phyloP scores from a whole-genome alignment of 129 eudicot genomes.

The Chrysanthemum makinoi region DNA sequence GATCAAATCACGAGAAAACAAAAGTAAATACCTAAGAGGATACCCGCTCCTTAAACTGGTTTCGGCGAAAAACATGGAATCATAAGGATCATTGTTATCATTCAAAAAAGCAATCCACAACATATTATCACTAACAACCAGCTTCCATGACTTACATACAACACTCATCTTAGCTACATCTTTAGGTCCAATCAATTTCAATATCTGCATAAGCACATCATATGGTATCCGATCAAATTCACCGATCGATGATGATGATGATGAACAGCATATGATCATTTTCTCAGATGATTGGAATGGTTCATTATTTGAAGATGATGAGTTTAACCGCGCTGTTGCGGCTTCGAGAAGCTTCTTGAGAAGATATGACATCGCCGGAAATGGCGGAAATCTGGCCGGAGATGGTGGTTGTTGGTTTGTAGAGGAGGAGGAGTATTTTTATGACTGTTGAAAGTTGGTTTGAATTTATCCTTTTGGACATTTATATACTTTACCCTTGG shows the following conservation, averaged over 20 bases:
- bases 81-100: conserved; percentile 57
- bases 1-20: background rate
- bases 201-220: conserved; percentile 58
- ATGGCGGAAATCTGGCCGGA: too few species aligned
- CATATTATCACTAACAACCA: conserved; percentile 56
- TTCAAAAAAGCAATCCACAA: conserved; percentile 75
- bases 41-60: conserved; percentile 60
- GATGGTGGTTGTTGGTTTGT: too few species aligned
- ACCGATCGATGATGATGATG: conserved; percentile 54
- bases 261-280: conserved; percentile 31
- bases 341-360: too few species aligned
- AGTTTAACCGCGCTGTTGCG: background rate
- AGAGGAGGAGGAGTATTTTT: too few species aligned
- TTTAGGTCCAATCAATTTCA: conserved; percentile 66
- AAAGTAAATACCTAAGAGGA: conserved; percentile 57
- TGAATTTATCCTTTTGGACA: too few species aligned
- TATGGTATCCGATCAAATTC: conserved; percentile 71
- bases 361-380: too few species aligned
- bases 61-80: conserved; percentile 75
- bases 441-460: too few species aligned
- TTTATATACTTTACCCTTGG: too few species aligned
- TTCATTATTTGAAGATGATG: conserved; percentile 22
- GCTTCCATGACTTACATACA: conserved; percentile 73
- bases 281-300: conserved; percentile 19
- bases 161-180: conserved; percentile 63